Base-by-base conservation (phyloP, 495 filamentous ascomycete species). In the Tetracladium setigerum region DNA sequence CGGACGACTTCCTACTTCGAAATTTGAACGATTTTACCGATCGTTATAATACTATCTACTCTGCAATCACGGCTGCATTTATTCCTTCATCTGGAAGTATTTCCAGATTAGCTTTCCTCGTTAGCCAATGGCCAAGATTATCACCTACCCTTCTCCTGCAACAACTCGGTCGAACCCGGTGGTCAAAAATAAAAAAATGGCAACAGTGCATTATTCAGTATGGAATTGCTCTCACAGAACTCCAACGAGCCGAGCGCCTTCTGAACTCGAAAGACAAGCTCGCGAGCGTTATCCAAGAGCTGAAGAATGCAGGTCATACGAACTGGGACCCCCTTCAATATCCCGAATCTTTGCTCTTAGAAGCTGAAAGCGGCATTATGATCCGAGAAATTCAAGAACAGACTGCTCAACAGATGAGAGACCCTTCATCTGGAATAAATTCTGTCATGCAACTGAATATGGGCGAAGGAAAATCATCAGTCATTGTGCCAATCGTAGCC, bases 391-490 rank as follows among this genome's bases (percentile, higher is more conserved):
- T 78, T 1, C 83, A 87, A 52, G 61, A 68, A 3, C 48, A 68
- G 2, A 77, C 85, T 32, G 78, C 81, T 0, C 30, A 39, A 2
- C 59, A 67, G 42, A 86, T 86, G 79, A 72, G 68, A 11, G 37
- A 42, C 2, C 80, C 81, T 0, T 49, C 49, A 0, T 58, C 52
- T 0, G 59, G 46, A 0, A 24, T 45, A 0, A 85, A 79, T 54
- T 56, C 67, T 0, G 75, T 79, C 11, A 65, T 85, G 58, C 82
- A 87, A 53, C 66, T 87, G 44, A 84, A 86, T 51, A 86, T 86
- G 82, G 83, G 83, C 1, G 76, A 86, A 59, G 83, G 83, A 0
- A 87, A 87, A 54, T 79, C 80, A 0, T 79, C 78, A 0, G 74
- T 84, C 3, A 83, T 87, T 42, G 70, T 84, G 5, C 81, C 83